phyloP scores from a whole-genome alignment of 2,329 filamentous ascomycete species.

The Acrocalymma vagum region DNA sequence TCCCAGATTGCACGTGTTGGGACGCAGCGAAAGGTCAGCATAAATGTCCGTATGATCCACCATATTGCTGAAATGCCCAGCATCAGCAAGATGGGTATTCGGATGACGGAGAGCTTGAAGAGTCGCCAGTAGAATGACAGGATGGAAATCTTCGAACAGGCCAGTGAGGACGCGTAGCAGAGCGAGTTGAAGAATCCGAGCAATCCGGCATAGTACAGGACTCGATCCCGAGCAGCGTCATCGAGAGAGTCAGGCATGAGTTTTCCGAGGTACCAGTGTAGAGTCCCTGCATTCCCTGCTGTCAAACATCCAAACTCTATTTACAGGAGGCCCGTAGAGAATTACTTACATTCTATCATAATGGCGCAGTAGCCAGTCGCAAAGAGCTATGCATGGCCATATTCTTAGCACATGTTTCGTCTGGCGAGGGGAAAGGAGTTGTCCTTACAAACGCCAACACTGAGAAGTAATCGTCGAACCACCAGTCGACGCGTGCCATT shows the following conservation, averaged over 20 bases:
- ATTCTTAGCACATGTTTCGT: too few species aligned
- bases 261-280: slow-evolving; percentile 7
- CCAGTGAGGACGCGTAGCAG: slow-evolving; percentile 11
- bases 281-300: slow-evolving; percentile 4
- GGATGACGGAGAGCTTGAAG: slow-evolving; percentile 10
- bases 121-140: slow-evolving; percentile 13
- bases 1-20: slow-evolving; percentile 13
- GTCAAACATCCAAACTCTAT: neutral
- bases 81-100: slow-evolving; percentile 6
- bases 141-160: slow-evolving; percentile 13
- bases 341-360: slow-evolving; percentile 6
- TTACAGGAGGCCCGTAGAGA: too few species aligned
- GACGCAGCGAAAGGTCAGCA: slow-evolving; percentile 15
- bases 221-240: slow-evolving; percentile 1
- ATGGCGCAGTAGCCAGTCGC: slow-evolving; percentile 8
- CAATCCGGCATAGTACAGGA: slow-evolving; percentile 10
- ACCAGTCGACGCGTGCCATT: slow-evolving; percentile 5
- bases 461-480: slow-evolving; percentile 7
- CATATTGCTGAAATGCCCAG: slow-evolving; percentile 3
- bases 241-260: slow-evolving; percentile 5
- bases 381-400: slow-evolving; percentile 2
- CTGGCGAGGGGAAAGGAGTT: too few species aligned
- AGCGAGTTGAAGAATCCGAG: slow-evolving; percentile 14
- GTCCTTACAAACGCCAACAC: slow-evolving; percentile 6
- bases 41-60: slow-evolving; percentile 12